phyloP scores from a whole-genome alignment of 495 filamentous ascomycete species.

The Baudoinia panamericana region DNA sequence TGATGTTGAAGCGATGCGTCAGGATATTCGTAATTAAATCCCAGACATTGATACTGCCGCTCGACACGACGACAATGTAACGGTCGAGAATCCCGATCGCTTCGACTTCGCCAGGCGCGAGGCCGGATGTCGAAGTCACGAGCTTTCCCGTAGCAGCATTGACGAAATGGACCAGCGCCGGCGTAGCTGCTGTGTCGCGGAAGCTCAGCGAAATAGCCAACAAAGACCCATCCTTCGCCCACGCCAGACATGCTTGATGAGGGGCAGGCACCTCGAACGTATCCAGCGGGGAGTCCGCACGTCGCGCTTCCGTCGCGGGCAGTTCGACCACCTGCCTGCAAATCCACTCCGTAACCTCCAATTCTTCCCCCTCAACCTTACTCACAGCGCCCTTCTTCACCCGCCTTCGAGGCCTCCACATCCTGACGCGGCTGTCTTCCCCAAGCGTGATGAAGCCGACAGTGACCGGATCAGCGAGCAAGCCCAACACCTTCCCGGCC shows the following conservation, averaged over 20 bases:
- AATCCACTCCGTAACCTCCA: constrained; percentile 54
- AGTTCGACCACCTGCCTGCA: constrained; percentile 45
- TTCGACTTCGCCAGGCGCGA: constrained; percentile 41
- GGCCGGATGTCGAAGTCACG: constrained; percentile 38
- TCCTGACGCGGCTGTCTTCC: constrained; percentile 57
- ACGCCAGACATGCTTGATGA: constrained; percentile 43
- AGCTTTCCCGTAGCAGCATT: constrained; percentile 45
- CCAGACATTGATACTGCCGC: constrained; percentile 35
- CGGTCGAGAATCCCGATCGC: constrained; percentile 46
- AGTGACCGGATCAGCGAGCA: constrained; percentile 49
- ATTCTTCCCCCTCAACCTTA: constrained; percentile 39
- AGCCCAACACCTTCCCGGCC: constrained; percentile 50
- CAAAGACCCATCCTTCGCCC: constrained; percentile 77
- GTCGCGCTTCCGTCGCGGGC: constrained; percentile 25
- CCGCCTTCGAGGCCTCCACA: constrained; percentile 61
- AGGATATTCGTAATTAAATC: constrained; percentile 50
- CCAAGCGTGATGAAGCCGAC: constrained; percentile 70
- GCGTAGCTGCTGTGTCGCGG: constrained; percentile 29
- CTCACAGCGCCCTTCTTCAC: constrained; percentile 49
- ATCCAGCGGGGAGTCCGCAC: constrained; percentile 27
- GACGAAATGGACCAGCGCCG: constrained; percentile 42
- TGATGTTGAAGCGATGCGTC: constrained; percentile 31
- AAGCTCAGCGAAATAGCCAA: constrained; percentile 47
- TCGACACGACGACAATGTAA: constrained; percentile 43
- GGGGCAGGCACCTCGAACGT: constrained; percentile 11